Conservation (phyloP, 129 eudicot genomes). For the Tagetes patula region DNA sequence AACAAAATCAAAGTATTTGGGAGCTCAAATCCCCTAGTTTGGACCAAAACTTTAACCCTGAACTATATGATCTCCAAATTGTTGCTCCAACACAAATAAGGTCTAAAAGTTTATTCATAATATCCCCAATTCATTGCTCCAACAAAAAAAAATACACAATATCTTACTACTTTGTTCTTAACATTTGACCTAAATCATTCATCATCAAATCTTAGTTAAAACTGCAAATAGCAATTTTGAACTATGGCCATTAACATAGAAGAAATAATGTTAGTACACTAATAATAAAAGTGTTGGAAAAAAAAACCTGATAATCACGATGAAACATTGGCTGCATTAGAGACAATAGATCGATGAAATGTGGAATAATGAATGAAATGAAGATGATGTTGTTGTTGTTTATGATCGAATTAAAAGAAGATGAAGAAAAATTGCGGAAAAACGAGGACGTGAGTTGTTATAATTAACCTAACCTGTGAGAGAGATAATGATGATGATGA, state of each 20-base stretch:
- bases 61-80: not conserved
- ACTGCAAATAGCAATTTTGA: not conserved
- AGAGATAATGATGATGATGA: conserved; percentile 14
- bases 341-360: not conserved
- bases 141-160: not conserved
- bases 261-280: not conserved
- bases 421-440: conserved; percentile 3
- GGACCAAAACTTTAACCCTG: not conserved
- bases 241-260: not conserved
- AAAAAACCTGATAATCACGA: no score
- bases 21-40: not conserved
- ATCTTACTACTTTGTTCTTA: not conserved
- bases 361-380: conserved; percentile 2
- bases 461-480: not conserved
- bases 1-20: not conserved
- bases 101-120: not conserved
- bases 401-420: not conserved
- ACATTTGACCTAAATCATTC: not conserved
- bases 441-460: not conserved
- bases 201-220: not conserved
- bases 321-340: not conserved
- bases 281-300: not conserved
- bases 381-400: not conserved
- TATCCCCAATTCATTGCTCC: not conserved
- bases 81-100: not conserved